Evolutionary conservation across 306 rosid genomes (phyloP).

Genomic region (Calophaca sinica): DNA sequence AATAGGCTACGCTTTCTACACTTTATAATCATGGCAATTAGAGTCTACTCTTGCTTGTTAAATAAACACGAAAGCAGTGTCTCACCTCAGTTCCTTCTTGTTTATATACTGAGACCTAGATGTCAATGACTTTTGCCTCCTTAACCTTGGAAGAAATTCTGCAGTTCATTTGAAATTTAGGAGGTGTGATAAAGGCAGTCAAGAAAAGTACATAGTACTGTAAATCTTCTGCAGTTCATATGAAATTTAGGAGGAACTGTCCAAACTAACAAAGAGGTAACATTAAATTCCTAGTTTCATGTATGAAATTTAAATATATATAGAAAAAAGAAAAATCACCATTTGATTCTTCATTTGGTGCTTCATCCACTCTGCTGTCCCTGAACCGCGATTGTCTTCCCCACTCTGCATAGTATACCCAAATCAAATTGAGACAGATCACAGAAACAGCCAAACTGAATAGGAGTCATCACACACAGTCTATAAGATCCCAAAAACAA

Average conservation of each 20-base stretch:
- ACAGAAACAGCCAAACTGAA: conserved; percentile 23
- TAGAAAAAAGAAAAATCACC: conserved; percentile 34
- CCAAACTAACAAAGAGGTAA: background rate
- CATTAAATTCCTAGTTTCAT: conserved; percentile 1
- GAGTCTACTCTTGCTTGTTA: conserved; percentile 1
- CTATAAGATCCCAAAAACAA: background rate
- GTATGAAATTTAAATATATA: too few relatives aligned
- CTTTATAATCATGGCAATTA: conserved; percentile 28
- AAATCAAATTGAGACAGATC: conserved; percentile 28
- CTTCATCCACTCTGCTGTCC: conserved; percentile 36
- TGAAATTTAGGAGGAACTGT: background rate
- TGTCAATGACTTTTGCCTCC: conserved; percentile 90
- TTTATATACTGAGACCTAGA: conserved; percentile 78
- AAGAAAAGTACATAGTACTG: background rate
- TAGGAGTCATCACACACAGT: too few relatives aligned
- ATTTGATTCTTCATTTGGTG: conserved; percentile 40
- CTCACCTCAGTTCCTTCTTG: conserved; percentile 80
- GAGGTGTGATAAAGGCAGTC: background rate
- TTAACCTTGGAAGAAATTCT: conserved; percentile 71
- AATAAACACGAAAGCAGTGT: conserved; percentile 18
- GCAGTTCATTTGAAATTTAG: conserved; percentile 45
- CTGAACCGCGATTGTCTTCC: conserved; percentile 34
- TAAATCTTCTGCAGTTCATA: conserved; percentile 12
- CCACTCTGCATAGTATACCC: conserved; percentile 47
- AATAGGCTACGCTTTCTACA: conserved; percentile 28